Base-by-base conservation (phyloP, 2,329 filamentous ascomycete species). In the Epicoccum sorghinum region DNA sequence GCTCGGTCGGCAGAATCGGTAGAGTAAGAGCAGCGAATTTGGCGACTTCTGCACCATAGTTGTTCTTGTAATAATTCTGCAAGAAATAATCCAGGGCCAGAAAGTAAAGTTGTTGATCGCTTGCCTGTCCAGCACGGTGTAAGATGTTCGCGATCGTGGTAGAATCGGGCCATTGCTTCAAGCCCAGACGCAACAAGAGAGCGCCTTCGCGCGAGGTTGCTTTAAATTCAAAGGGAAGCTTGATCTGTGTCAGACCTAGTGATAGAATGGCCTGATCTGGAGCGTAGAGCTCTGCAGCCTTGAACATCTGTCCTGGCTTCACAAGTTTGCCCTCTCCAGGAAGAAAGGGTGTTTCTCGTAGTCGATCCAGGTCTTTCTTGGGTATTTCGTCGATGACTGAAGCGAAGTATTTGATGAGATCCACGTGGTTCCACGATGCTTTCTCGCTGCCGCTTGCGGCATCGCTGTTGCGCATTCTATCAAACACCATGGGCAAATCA, bases 381-480 rank as follows among this genome's bases (percentile, higher is more conserved):
- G 95, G 95, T 55, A 99, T 97, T 64, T 99, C 95, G 47, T 90
- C 85, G 56, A 86, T 86, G 25, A 99, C 95, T 7, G 93, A 96
- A 9, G 93, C 86, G 38, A 99, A 83, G 66, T 99, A 99, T 65
- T 92, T 93, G 74, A 99, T 92, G 24, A 99, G 80, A 71, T 99
- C 93, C 57, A 96, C 87, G 70, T 98, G 93, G 53, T 91, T 97
- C 90, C 91, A 96, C 72, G 87, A 83, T 22, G 78, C 76, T 22
- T 79, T 80, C 24, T 83, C 82, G 18, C 77, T 69, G 3, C 74
- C 58, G n/a, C 80, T 79, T 8, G 73, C 74, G 12, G 79, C 68
- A 0, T 86, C 80, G 13, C 83, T 82, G 46, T 83, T 87, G 62
- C 97, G 83, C 38, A 99, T 82, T 39, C 93, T 85, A 23, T 90